These are phyloP conservation scores for Fraxinus platypoda DNA, from an alignment of 305 asterid genomes.

Conservation along the genomic window DNA sequence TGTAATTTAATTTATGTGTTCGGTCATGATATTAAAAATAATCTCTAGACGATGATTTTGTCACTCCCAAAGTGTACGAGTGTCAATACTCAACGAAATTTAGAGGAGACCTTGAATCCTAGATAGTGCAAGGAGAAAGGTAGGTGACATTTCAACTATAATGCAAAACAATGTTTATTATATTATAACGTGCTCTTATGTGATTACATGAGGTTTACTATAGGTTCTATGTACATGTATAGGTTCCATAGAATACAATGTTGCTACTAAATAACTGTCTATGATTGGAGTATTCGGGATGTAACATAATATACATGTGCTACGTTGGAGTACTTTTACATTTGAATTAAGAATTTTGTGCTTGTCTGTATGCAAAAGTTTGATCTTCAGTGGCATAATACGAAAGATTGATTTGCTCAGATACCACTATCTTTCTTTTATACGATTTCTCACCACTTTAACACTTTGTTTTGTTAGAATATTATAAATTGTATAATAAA, in stretches of 20 bases:
- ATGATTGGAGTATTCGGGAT: neutral
- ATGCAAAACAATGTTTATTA: neutral
- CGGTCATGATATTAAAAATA: neutral
- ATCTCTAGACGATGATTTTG: neutral
- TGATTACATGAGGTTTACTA: neutral
- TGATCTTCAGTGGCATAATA: neutral
- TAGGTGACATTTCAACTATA: neutral
- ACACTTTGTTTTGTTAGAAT: neutral
- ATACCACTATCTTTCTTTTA: neutral
- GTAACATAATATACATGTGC: neutral
- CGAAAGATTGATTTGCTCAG: neutral
- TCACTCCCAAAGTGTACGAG: neutral
- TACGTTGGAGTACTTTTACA: neutral
- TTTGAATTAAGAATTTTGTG: neutral
- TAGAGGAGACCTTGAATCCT: neutral
- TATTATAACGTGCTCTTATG: neutral
- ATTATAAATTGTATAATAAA: too few relatives aligned
- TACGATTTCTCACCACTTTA: neutral
- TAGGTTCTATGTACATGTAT: neutral
- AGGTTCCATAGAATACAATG: neutral
- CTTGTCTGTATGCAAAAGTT: neutral
- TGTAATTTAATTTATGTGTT: neutral
- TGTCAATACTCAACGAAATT: neutral
- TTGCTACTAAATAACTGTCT: neutral
- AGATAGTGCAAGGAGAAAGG: neutral